Evolutionary conservation across 768 basidiomycete genomes (phyloP).

Genomic region (Infundibulicybe gibba): DNA sequence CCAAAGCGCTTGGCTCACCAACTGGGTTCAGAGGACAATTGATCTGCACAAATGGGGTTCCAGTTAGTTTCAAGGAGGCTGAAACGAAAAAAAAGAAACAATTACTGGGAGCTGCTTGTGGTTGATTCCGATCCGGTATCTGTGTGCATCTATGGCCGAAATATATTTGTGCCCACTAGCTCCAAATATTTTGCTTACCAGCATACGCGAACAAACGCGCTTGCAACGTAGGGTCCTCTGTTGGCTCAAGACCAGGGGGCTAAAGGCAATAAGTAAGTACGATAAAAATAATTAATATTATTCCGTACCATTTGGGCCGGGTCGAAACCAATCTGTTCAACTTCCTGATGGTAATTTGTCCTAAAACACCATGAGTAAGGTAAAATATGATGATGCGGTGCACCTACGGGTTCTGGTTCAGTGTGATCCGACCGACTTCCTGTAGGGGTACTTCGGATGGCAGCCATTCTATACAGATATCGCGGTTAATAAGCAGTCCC

Average conservation of each 20-base stretch:
- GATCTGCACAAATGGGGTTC: constrained; percentile 7
- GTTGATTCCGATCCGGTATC: constrained; percentile 35
- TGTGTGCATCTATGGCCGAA: constrained; percentile 25
- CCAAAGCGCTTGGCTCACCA: constrained; percentile 16
- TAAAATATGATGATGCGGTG: background rate
- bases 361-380: background rate
- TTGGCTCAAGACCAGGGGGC: constrained; percentile 37
- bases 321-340: constrained; percentile 43
- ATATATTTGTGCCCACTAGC: background rate
- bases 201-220: constrained; percentile 55
- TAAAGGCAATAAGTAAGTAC: background rate
- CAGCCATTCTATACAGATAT: constrained; percentile 25
- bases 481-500: background rate
- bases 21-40: constrained; percentile 35
- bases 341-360: constrained; percentile 24
- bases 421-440: constrained; percentile 33
- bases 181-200: constrained; percentile 20
- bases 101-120: constrained; percentile 30
- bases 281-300: background rate
- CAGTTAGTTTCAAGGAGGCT: background rate
- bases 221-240: constrained; percentile 57
- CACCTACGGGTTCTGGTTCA: constrained; percentile 33
- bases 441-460: constrained; percentile 24
- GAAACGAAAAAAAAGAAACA: background rate
- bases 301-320: constrained; percentile 43